A percentile compares a stretch with the other conserved stretches of the same genome.
Conservation (phyloP, 2,329 filamentous ascomycete species). For the Paraphaeosphaeria sporulosa region DNA sequence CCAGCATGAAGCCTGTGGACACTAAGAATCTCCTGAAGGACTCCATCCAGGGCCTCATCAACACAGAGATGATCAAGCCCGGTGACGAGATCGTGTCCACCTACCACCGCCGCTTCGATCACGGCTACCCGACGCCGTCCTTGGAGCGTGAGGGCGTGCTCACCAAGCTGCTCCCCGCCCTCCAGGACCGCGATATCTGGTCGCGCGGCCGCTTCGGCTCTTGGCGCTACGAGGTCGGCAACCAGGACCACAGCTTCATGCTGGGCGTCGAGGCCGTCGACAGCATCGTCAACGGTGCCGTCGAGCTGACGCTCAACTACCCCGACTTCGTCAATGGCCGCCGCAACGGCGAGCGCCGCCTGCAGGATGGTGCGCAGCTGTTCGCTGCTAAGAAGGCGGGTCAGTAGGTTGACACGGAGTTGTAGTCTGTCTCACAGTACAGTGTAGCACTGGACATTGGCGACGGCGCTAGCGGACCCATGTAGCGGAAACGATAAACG, state of each 20-base stretch:
- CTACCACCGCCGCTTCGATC: slow-evolving; percentile 97
- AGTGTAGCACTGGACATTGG: not conserved
- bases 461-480: not conserved
- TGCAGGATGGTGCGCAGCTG: slow-evolving; percentile 67
- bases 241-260: slow-evolving; percentile 99
- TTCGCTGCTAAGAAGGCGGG: slow-evolving; percentile 56
- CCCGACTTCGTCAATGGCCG: slow-evolving; percentile 91
- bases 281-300: slow-evolving; percentile 85
- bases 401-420: slow-evolving; percentile 16
- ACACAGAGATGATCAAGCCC: slow-evolving; percentile 94
- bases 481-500: not conserved
- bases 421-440: not conserved
- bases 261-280: slow-evolving; percentile 92
- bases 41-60: slow-evolving; percentile 94
- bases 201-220: slow-evolving; percentile 96
- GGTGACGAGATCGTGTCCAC: slow-evolving; percentile 95
- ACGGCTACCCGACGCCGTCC: slow-evolving; percentile 95
- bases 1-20: slow-evolving; percentile 92
- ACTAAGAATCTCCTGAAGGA: slow-evolving; percentile 84
- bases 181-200: slow-evolving; percentile 90
- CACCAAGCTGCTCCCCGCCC: slow-evolving; percentile 89
- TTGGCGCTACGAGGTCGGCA: slow-evolving; percentile 97
- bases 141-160: slow-evolving; percentile 96
- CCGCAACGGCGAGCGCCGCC: slow-evolving; percentile 70
- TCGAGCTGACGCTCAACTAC: slow-evolving; percentile 94